Percentiles rank a stretch among this genome's conserved stretches.
These are phyloP conservation scores for Mycosphaerelloides madeirae DNA, from an alignment of 2,329 filamentous ascomycete species.

Conservation along the genomic window DNA sequence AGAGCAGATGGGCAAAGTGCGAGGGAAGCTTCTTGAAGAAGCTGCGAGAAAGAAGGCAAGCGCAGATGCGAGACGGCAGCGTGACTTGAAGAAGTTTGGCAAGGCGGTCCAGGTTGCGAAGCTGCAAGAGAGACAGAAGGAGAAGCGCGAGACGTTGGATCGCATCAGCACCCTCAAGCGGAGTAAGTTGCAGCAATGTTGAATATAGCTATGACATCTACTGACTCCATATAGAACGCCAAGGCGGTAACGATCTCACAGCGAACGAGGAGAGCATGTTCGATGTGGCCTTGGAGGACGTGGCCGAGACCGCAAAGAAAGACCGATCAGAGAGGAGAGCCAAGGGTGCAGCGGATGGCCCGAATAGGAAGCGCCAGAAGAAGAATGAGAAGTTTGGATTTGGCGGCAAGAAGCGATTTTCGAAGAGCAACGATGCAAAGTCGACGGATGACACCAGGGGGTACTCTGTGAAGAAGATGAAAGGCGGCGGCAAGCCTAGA, in stretches of 20 bases:
- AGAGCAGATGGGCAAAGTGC: constrained; percentile 96
- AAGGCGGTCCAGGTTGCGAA: constrained; percentile 97
- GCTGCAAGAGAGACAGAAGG: constrained; percentile 87
- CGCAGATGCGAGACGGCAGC: constrained; percentile 81
- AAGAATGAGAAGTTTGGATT: constrained; percentile 94
- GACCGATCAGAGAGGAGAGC: constrained; percentile 38
- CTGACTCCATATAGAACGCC: constrained; percentile 62
- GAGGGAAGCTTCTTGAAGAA: constrained; percentile 86
- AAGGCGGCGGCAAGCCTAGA: constrained; percentile 46
- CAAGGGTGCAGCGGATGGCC: constrained; percentile 28
- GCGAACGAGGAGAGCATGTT: constrained; percentile 80
- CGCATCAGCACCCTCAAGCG: constrained; percentile 94
- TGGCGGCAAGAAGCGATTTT: constrained; percentile 88
- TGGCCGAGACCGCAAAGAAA: constrained; percentile 49
- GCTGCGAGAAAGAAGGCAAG: constrained; percentile 89
- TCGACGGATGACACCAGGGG: constrained; percentile 75
- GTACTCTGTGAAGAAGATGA: constrained; percentile 84
- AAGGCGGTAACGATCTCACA: constrained; percentile 65
- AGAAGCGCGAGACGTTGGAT: constrained; percentile 86
- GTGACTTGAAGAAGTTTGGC: constrained; percentile 97
- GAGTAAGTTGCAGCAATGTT: constrained; percentile 58
- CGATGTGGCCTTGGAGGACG: constrained; percentile 77
- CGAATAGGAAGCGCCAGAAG: constrained; percentile 75
- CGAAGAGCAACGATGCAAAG: constrained; percentile 83
- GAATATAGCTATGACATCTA: neutral